These are phyloP conservation scores for Pseudogymnoascus destructans DNA, from an alignment of 2,329 filamentous ascomycete species.

Conservation along the genomic window DNA sequence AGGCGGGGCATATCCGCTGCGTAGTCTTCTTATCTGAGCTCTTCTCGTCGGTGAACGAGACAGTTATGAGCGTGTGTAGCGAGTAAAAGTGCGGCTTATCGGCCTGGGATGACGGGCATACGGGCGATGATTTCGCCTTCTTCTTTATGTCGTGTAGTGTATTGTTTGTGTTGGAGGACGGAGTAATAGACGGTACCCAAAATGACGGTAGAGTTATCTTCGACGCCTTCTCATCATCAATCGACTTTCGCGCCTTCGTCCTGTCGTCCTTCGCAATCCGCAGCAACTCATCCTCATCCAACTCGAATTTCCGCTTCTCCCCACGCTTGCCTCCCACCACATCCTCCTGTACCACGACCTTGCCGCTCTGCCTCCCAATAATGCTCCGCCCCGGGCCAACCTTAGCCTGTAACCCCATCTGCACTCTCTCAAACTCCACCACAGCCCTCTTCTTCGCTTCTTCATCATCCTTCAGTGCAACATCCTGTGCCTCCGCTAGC, in stretches of 20 bases:
- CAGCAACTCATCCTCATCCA: conserved; percentile 64
- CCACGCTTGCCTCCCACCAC: conserved; percentile 27
- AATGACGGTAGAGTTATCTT: conserved; percentile 70
- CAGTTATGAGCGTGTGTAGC: conserved; percentile 61
- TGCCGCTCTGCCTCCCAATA: conserved; percentile 31
- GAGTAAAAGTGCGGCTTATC: conserved; percentile 60
- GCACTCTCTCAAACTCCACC: conserved; percentile 71
- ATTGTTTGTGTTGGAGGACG: conserved; percentile 46
- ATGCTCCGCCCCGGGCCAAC: conserved; percentile 26
- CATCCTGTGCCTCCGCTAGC: conserved; percentile 48
- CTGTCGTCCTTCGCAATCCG: conserved; percentile 58
- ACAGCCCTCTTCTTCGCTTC: conserved; percentile 60
- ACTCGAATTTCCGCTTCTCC: conserved; percentile 62
- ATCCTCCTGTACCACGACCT: conserved; percentile 31
- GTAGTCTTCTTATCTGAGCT: conserved; percentile 34
- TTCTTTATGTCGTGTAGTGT: conserved; percentile 44
- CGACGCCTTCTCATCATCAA: conserved; percentile 59
- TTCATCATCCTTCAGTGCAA: conserved; percentile 46
- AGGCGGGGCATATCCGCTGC: conserved; percentile 63
- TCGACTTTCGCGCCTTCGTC: conserved; percentile 52
- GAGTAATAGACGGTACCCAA: conserved; percentile 81
- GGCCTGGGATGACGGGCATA: conserved; percentile 62
- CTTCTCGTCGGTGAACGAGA: conserved; percentile 65
- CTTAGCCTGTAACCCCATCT: conserved; percentile 48
- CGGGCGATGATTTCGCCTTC: conserved; percentile 51